phyloP scores from a whole-genome alignment of 331 rosid species.

The Cydonia oblonga region DNA sequence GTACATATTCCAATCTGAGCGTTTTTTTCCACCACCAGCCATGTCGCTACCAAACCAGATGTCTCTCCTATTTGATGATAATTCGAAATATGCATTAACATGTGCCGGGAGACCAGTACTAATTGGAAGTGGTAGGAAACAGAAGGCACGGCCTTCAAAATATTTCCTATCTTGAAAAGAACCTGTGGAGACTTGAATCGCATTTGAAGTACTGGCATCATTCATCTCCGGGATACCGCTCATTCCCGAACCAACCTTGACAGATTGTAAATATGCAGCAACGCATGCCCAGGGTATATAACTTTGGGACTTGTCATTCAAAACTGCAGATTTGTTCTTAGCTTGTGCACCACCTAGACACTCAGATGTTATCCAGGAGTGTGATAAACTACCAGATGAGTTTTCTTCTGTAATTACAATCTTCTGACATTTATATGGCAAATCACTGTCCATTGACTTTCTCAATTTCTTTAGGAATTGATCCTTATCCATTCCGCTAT shows the following conservation, averaged over 20 bases:
- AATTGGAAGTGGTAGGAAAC: slow-evolving; percentile 86
- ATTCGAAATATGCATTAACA: slow-evolving; percentile 88
- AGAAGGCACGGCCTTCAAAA: slow-evolving; percentile 91
- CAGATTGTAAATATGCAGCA: slow-evolving; percentile 72
- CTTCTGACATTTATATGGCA: slow-evolving; percentile 79
- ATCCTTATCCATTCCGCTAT: slow-evolving; percentile 54
- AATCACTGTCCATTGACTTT: slow-evolving; percentile 36
- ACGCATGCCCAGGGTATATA: slow-evolving; percentile 96
- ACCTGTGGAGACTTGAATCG: slow-evolving; percentile 37
- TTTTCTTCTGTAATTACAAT: slow-evolving; percentile 53
- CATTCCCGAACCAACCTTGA: slow-evolving; percentile 33
- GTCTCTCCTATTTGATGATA: slow-evolving; percentile 97
- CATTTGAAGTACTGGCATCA: slow-evolving; percentile 31
- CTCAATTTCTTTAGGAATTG: slow-evolving; percentile 66
- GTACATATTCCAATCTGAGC: slow-evolving; percentile 94
- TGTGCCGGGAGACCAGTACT: slow-evolving; percentile 89
- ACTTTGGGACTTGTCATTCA: slow-evolving; percentile 36
- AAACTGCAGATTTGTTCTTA: slow-evolving; percentile 33
- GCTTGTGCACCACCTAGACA: slow-evolving; percentile 68
- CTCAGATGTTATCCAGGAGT: slow-evolving; percentile 81
- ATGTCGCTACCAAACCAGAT: slow-evolving; percentile 97
- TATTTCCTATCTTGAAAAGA: slow-evolving; percentile 32
- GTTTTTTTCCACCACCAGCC: slow-evolving; percentile 96
- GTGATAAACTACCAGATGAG: slow-evolving; percentile 41
- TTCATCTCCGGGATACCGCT: slow-evolving; percentile 21